Evolutionary conservation across 352 stramenopile species (phyloP).

Genomic region (Phytophthora sojae): DNA sequence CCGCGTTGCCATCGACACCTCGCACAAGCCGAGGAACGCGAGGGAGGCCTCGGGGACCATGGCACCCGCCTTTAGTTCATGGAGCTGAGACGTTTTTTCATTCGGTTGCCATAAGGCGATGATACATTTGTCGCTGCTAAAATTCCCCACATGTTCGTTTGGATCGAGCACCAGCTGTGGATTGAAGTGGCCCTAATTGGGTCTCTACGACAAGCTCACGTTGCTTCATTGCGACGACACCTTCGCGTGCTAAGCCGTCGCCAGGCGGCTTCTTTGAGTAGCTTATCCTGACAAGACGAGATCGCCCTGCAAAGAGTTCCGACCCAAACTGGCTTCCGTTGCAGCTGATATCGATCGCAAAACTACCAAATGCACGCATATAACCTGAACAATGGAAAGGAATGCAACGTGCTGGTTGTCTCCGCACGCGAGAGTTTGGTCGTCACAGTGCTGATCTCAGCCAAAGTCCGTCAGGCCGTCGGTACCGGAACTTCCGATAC

Average conservation of each 20-base stretch:
- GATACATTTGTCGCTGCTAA: constrained; percentile 2
- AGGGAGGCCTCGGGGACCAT: not conserved
- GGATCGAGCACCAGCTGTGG: constrained; percentile 2
- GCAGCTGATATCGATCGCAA: not conserved
- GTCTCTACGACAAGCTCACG: not conserved
- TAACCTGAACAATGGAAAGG: not conserved
- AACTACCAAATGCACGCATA: too few relatives aligned
- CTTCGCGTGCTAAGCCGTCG: not conserved
- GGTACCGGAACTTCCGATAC: too few relatives aligned
- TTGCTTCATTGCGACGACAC: not conserved
- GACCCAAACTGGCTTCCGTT: not conserved
- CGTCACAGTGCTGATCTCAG: too few relatives aligned
- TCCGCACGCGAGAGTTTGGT: too few relatives aligned
- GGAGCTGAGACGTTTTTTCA: constrained; percentile 24
- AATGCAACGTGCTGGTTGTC: too few relatives aligned
- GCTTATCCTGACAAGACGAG: not conserved
- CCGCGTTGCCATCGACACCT: not conserved
- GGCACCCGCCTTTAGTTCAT: not conserved
- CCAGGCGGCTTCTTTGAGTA: too few relatives aligned
- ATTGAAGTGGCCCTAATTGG: constrained; percentile 1
- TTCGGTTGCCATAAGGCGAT: constrained; percentile 22
- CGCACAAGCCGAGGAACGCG: not conserved
- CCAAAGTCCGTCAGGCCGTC: too few relatives aligned
- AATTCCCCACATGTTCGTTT: constrained; percentile 17
- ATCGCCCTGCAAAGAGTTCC: not conserved